Conservation (phyloP, 257 asterid species). For the Coffea eugenioides region DNA sequence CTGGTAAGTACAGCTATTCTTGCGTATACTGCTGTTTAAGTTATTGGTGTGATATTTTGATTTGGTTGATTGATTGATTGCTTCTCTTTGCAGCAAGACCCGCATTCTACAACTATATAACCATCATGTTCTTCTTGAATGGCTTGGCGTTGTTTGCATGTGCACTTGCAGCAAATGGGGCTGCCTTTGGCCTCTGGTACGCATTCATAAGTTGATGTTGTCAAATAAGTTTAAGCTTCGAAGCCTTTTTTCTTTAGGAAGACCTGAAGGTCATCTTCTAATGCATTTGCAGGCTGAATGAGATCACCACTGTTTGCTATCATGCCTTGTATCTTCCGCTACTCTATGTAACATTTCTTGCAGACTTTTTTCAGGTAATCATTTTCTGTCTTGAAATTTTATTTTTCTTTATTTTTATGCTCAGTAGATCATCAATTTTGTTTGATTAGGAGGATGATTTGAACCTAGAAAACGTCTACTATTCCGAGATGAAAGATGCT, state of each 20-base stretch:
- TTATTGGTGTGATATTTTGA: background rate
- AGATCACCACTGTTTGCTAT: constrained; percentile 29
- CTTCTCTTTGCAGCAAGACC: constrained; percentile 42
- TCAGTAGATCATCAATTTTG: background rate
- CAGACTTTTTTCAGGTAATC: constrained; percentile 44
- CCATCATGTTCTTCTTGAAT: constrained; percentile 37
- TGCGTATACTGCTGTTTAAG: background rate
- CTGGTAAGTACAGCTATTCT: constrained; percentile 28
- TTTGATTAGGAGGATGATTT: constrained; percentile 38
- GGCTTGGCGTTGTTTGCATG: constrained; percentile 33
- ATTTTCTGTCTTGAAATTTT: background rate
- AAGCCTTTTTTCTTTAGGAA: background rate
- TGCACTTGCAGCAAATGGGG: constrained; percentile 37
- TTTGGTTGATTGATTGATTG: background rate
- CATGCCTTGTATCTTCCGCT: constrained; percentile 46
- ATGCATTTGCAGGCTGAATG: constrained; percentile 33
- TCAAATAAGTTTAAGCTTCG: background rate
- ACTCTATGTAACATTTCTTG: constrained; percentile 38
- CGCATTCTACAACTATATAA: constrained; percentile 42
- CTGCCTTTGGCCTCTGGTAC: constrained; percentile 40
- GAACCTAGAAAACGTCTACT: constrained; percentile 42
- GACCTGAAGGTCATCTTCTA: constrained; percentile 1
- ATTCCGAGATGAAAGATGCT: constrained; percentile 50
- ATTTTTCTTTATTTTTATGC: background rate
- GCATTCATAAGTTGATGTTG: constrained; percentile 3